Conservation (phyloP, 768 basidiomycete genomes). For the Mycena albidolilacea region DNA sequence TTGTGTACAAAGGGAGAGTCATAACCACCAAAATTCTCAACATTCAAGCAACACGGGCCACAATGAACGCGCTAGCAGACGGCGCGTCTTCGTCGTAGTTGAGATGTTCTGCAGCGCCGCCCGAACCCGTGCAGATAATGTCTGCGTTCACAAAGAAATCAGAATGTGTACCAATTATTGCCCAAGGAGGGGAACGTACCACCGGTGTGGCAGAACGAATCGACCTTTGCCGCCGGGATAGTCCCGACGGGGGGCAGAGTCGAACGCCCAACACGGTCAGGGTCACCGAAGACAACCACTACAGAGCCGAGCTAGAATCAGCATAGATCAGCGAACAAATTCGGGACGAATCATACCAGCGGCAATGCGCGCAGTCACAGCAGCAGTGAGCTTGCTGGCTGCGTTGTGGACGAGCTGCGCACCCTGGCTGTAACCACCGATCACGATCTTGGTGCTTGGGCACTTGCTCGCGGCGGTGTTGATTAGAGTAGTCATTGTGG, state of each 20-base stretch:
- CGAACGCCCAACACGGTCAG: constrained; percentile 4
- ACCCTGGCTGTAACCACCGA: constrained; percentile 23
- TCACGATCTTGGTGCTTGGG: constrained; percentile 15
- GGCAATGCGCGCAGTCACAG: constrained; percentile 11
- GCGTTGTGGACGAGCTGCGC: constrained; percentile 26
- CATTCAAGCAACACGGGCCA: constrained; percentile 9
- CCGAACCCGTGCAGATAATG: constrained; percentile 10
- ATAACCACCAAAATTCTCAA: background rate
- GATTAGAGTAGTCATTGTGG: constrained; percentile 13
- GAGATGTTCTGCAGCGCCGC: constrained; percentile 1
- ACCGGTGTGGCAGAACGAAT: constrained; percentile 18
- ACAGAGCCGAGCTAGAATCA: background rate
- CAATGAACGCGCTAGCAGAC: constrained; percentile 15
- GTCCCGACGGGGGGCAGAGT: constrained; percentile 15
- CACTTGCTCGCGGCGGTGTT: constrained; percentile 6
- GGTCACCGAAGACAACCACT: constrained; percentile 20
- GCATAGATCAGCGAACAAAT: background rate
- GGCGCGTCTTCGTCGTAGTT: constrained; percentile 18
- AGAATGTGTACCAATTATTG: background rate
- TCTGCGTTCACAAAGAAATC: constrained; percentile 7
- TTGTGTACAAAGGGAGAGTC: background rate
- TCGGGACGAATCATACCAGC: constrained; percentile 1
- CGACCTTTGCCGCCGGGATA: constrained; percentile 7
- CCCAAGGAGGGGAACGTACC: background rate
- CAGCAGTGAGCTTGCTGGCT: background rate